Evolutionary conservation across 2,329 filamentous ascomycete species (phyloP).

Genomic region (Neopestalotiopsis sp.): DNA sequence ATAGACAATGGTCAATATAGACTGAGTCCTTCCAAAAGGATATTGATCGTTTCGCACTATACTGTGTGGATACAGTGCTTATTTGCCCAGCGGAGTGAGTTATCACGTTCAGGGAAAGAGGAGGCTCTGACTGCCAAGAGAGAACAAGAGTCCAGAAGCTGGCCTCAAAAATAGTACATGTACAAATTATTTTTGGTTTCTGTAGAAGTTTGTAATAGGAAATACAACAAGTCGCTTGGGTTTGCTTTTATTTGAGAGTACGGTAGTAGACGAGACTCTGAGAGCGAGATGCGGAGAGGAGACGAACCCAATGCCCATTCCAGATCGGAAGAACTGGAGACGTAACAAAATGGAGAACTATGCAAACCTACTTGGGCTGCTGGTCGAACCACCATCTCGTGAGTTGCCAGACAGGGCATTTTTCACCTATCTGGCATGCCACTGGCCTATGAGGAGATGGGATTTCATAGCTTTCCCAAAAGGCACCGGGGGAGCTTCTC

Average conservation of each 20-base stretch:
- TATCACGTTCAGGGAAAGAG: not conserved
- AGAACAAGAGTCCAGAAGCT: not conserved
- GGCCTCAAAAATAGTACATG: not conserved
- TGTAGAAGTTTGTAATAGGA: not conserved
- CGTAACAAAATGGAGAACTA: not conserved
- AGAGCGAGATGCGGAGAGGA: not conserved
- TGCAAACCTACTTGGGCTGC: not conserved
- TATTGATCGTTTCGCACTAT: not conserved
- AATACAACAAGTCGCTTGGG: not conserved
- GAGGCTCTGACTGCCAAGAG: not conserved
- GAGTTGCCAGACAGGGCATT: not conserved
- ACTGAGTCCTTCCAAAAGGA: not conserved
- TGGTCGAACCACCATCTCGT: conserved; percentile 6
- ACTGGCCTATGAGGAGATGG: conserved; percentile 6
- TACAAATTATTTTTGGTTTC: not conserved
- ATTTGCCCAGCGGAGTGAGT: not conserved
- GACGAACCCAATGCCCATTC: not conserved
- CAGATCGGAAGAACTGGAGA: not conserved
- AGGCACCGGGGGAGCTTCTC: conserved; percentile 6
- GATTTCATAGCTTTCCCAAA: not conserved
- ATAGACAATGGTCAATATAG: not conserved
- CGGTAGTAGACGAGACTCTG: not conserved
- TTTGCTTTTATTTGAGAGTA: not conserved
- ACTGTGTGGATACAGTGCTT: not conserved
- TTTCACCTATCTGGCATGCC: not conserved